A percentile compares a stretch with the other conserved stretches of the same genome.
phyloP scores from a whole-genome alignment of 192 early-diverging fungal genomes.

The Allomyces macrogynus region DNA sequence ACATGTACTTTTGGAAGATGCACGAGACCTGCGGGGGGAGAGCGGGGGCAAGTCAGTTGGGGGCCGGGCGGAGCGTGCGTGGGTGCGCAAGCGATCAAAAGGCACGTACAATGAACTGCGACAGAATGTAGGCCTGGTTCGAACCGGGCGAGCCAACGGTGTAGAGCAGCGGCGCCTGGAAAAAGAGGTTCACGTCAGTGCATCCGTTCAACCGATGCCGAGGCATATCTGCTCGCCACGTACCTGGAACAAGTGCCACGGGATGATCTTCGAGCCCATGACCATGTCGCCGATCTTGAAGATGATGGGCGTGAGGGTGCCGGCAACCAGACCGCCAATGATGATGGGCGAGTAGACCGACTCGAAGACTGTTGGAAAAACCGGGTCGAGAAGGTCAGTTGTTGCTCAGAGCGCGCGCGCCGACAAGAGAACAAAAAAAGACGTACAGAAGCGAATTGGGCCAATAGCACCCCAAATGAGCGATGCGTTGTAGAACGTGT shows the following conservation, averaged over 20 bases:
- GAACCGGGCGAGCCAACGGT: background rate
- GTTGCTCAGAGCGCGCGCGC: no score
- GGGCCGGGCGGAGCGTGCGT: no score
- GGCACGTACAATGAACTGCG: constrained; percentile 12
- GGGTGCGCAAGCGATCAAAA: no score
- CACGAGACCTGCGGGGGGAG: no score
- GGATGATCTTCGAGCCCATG: background rate
- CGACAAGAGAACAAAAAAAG: no score
- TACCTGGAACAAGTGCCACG: background rate
- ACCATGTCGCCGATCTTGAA: background rate
- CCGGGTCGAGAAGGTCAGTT: no score
- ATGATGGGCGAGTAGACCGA: constrained; percentile 1
- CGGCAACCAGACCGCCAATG: background rate
- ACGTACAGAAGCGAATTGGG: constrained; percentile 30
- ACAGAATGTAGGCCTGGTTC: background rate
- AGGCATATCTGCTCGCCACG: no score
- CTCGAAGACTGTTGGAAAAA: background rate
- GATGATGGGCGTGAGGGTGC: background rate
- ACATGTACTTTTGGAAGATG: constrained; percentile 19
- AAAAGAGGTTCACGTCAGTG: no score
- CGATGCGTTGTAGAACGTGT: constrained; percentile 46
- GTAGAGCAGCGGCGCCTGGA: background rate
- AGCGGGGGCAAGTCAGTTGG: no score
- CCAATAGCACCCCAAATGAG: constrained; percentile 66
- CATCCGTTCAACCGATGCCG: no score